Base-by-base conservation (phyloP, 805 yeast species). In the Candida methanosorbosa region DNA sequence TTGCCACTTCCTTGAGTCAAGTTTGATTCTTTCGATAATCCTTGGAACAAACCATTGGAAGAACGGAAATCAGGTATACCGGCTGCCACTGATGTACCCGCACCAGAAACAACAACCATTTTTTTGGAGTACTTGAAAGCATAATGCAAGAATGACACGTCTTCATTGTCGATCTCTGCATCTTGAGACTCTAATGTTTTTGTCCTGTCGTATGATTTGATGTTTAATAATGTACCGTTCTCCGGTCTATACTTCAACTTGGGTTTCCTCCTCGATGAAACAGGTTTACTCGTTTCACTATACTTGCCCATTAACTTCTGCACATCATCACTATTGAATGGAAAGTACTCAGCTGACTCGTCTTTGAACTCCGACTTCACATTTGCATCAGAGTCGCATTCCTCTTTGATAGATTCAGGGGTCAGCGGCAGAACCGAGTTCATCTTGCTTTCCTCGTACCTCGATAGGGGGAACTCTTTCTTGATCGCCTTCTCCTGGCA, bases 61-160 rank as follows among this genome's bases (percentile, higher is more conserved):
- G 94, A 81, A 51, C 96, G 62, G 50, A 86, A 60, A 44, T 60
- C 65, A 4, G 95, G 95, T 27, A 86, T 87, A 4, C 96, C 96
- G 1, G 94, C 85, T 20, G 82, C 81, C 35, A 88, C 92, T 11
- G 95, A 84, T 15, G 84, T 74, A 3, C 96, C 96, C 14, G 97
- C 97, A 9, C 97, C 97, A 1, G 88, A 74, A 20, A 87, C 68
- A 20, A 80, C 72, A 2, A 84, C 67, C 21, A 79, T 61, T 41
- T 70, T 69, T 42, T 68, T 72, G 21, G 88, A 66, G 44, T 79
- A 65, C 23, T 52, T 54, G 18, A 78, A 50, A 0, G 75, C 73
- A 50, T 73, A 70, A 36, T 66, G 67, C 18, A 78, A 46, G 39
- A 75, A 71, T 7, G 66, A 61, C 11, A 75, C 54, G 38, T 70